Base-by-base conservation (phyloP, 306 rosid genomes). In the Prunus mume region DNA sequence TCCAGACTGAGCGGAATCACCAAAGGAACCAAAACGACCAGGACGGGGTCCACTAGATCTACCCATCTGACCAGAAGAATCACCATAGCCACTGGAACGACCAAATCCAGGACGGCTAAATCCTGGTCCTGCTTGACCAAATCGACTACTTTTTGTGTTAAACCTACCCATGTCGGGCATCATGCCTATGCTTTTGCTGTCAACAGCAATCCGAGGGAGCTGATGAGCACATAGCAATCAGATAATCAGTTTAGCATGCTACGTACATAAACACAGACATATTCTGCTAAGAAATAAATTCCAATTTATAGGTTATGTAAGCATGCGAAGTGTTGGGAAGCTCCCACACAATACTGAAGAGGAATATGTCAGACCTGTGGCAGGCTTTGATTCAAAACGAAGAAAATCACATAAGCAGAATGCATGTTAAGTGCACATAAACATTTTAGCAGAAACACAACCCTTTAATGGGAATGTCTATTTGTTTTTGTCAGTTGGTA, bases 121-220 rank as follows among this genome's bases (percentile, higher is more conserved):
- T n/a, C 91, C 89, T 41, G 83, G 24, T 78, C 84, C 82, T 19
- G 83, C 79, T 68, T 58, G 65, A 41, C 82, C 79, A 32, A 51
- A 83, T 38, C 88, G 79, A 25, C 87, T 84, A 76, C 81, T 86
- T 81, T 83, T 85, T 24, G 11, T 27, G 75, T 89, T 90, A 77
- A 43, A 90, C 50, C 86, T 86, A 43, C 96, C 89, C 82, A 74
- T 81, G 83, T 79, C 86, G 32, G 86, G 69, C 63, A 83, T 75
- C 82, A 85, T 78, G 69, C 81, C 87, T 55, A 80, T 63, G 32
- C 85, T 83, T 74, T 79, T 83, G 57, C 87, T 76, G 51, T 88
- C 97, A 74, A 80, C 90, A 52, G 93, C 77, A 73, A 95, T 88
- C 51, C 55, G 82, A 4, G 98, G 94, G 43, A 96, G 90, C 99